Evolutionary conservation across 768 basidiomycete species (phyloP), one percentile per base, ranked within the genome.

Genomic region (Boletus tylopilopsis): DNA sequence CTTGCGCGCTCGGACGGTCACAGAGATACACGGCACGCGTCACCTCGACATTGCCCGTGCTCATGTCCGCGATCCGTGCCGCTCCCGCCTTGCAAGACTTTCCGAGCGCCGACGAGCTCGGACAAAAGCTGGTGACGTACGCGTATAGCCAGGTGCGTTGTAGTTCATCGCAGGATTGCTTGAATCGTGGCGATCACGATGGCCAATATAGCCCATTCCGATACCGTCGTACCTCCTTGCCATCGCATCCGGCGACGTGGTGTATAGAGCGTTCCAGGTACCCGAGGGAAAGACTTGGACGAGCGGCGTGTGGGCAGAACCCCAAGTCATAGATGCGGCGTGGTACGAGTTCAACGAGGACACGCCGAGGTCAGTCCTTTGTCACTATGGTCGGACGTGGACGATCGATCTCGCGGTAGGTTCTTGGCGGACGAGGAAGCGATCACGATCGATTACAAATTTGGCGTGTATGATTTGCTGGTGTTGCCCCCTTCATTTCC

Each of bases 181-280:
- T 7, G 33, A 34, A 13, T 16, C 16, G 32, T 13, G 6, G 32
- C 11, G 16, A 11, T 18, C 13, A 5, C 5, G 32, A 22, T 4
- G 22, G 5, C 25, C n/a, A n/a, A n/a, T n/a, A n/a, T n/a, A 55
- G 89, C 85, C 87, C 6, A 76, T 91, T 12, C 81, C 87, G 7
- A 93, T 96, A 48, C 90, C 94, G 1, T 82, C 85, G 0, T 96
- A 97, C 65, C 73, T 97, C 24, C 78, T 96, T 51, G 94, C 94
- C 6, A 86, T 97, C 45, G 94, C 33, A 16, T 34, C 33, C 8
- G 33, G 33, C 8, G n/a, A 34, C 13, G 33, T 34, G 11, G 33
- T 34, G 6, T 34, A 34, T 34, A 13, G 75, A 2, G 58, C 79
- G 0, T 90, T 93, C 64, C 70, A 78, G 10, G 68, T 72, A 34